phyloP scores from a whole-genome alignment of 345 rosid species.

The Linum trigynum region DNA sequence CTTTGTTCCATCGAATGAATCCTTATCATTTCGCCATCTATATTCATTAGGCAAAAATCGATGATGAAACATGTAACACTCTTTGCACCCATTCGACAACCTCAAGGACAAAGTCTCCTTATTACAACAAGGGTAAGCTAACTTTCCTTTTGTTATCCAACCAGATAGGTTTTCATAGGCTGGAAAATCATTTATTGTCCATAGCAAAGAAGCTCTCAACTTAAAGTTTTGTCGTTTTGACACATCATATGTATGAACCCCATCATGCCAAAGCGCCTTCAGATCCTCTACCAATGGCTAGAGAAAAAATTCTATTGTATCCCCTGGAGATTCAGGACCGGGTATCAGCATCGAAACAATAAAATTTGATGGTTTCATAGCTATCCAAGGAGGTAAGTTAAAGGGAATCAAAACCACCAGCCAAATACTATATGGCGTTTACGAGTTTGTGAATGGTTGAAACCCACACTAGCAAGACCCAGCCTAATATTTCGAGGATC shows the following conservation, averaged over 20 bases:
- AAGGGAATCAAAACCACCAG: background rate
- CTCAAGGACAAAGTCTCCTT: background rate
- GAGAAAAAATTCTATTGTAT: constrained; percentile 3
- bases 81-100: background rate
- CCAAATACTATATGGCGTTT: background rate
- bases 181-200: constrained; percentile 2
- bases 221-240: background rate
- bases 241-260: constrained; percentile 6
- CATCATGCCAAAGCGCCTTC: background rate
- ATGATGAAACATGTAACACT: background rate
- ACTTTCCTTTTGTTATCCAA: constrained; percentile 1
- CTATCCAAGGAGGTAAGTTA: constrained; percentile 10
- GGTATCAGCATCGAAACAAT: constrained; percentile 5
- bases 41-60: background rate
- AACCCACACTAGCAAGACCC: background rate
- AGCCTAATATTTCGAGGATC: background rate
- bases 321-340: background rate
- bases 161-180: constrained; percentile 1
- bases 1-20: background rate
- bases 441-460: background rate
- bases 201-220: background rate
- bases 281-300: constrained; percentile 7
- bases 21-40: background rate
- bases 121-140: background rate
- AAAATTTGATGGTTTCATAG: background rate